Conservation (phyloP, 306 rosid species). For the Sicyos baderoa region DNA sequence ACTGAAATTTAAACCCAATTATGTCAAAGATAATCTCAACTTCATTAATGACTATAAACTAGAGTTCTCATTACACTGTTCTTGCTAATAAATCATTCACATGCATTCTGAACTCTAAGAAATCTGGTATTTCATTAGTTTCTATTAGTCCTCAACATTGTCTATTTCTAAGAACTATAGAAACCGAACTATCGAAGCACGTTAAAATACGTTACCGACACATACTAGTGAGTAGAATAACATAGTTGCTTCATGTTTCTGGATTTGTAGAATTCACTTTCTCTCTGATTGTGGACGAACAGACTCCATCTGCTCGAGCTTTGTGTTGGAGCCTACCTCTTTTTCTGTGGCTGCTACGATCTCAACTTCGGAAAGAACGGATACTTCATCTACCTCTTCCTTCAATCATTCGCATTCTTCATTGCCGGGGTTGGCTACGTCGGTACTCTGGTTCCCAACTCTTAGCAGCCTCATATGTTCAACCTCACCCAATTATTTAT, state of each 20-base stretch:
- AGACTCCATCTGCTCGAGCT: slow-evolving; percentile 74
- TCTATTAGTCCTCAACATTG: background rate
- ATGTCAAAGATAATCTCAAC: background rate
- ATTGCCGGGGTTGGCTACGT: slow-evolving; percentile 74
- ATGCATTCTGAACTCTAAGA: background rate
- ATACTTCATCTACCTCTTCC: slow-evolving; percentile 71
- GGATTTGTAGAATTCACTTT: background rate
- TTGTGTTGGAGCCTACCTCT: slow-evolving; percentile 63
- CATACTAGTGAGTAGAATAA: background rate
- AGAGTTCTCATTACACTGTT: background rate
- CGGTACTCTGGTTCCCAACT: slow-evolving; percentile 61
- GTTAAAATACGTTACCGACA: background rate
- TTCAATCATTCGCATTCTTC: slow-evolving; percentile 83
- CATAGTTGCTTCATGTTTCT: slow-evolving; percentile 7
- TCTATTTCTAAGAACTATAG: background rate
- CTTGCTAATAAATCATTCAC: slow-evolving; percentile 3
- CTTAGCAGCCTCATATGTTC: slow-evolving; percentile 26
- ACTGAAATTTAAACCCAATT: background rate
- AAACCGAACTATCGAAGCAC: background rate
- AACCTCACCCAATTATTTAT: slow-evolving; percentile 12
- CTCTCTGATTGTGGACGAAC: slow-evolving; percentile 25
- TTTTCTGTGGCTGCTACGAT: slow-evolving; percentile 73
- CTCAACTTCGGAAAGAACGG: slow-evolving; percentile 58
- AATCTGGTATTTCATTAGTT: background rate
- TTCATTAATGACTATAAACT: background rate